Percentiles rank a stretch among this genome's conserved stretches.
These are phyloP conservation scores for Diaporthe batatas DNA, from an alignment of 2,329 filamentous ascomycete genomes.

Conservation along the genomic window DNA sequence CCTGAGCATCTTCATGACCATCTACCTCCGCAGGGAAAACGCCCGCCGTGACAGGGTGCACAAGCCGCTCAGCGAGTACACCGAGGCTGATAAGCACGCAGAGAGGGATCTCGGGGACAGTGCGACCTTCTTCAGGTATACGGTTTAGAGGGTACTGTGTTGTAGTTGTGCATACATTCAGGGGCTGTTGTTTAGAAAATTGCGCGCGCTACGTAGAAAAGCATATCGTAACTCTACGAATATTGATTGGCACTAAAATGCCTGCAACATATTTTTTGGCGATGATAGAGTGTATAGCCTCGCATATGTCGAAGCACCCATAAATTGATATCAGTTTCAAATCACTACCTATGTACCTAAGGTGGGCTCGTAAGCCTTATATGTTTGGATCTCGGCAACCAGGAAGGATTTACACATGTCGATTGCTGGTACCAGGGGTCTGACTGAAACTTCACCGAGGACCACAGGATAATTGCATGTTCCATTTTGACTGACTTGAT, in stretches of 20 bases:
- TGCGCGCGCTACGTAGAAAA: neutral
- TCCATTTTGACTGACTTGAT: no score
- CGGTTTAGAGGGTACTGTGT: conserved; percentile 52
- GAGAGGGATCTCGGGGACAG: conserved; percentile 70
- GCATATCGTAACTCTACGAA: neutral
- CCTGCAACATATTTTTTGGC: neutral
- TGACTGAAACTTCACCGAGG: no score
- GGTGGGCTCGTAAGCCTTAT: neutral
- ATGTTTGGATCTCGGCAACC: neutral
- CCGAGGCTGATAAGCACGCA: conserved; percentile 63
- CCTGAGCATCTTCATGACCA: conserved; percentile 67
- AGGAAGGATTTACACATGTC: neutral
- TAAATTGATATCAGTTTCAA: neutral
- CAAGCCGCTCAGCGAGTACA: conserved; percentile 64
- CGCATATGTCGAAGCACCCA: neutral
- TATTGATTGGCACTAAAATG: neutral
- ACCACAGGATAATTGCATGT: no score
- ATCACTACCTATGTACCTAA: no score
- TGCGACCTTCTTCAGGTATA: conserved; percentile 69
- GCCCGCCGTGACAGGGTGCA: conserved; percentile 62
- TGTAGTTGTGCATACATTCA: neutral
- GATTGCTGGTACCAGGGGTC: neutral
- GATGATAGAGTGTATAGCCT: neutral
- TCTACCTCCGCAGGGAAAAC: conserved; percentile 70
- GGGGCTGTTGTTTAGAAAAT: neutral